Base-by-base conservation (phyloP, 306 rosid species). In the Dryas octopetala region DNA sequence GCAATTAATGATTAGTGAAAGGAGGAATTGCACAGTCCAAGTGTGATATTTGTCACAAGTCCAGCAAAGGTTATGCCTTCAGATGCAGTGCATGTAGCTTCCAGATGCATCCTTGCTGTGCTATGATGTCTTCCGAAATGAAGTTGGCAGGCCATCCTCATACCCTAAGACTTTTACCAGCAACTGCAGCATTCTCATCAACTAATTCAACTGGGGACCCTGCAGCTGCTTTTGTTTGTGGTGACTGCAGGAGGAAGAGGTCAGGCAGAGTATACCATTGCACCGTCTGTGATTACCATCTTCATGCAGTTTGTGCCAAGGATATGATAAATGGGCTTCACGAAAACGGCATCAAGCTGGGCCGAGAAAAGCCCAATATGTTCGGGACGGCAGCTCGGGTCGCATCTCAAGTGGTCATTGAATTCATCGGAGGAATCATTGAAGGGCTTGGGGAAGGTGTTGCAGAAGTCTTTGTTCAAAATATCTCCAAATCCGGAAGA, bases 41-140 rank as follows among this genome's bases (percentile, higher is more conserved):
- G 81, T 95, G 98, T 32, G 98, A 91, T 52, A 80, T 90, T 48
- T 95, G 98, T 63, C 80, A 83, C 10, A 90, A 86, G 70, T 75
- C 87, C 2, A 78, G 73, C 69, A 91, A 95, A 84, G 98, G 97
- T 0, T 95, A 58, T 45, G 83, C 86, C 0, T 95, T 83, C 84
- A 45, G 86, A 46, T 95, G 98, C 86, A 64, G 80, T 2, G 89
- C 89, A 2, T 91, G 98, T 57, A 81, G 79, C 47, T 91, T 87
- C 81, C 96, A 87, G 73, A 89, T 91, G 91, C 98, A 91, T 59
- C 98, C 98, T 1, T 90, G 96, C 57, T 95, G 98, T 47, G 93
- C 97, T 9, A 86, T 76, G 93, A 84, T 95, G 58, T 76, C 85
- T 67, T 75, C 82, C 0, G 91, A 91, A 73, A 81, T 90, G 15